Evolutionary conservation across 345 rosid genomes (phyloP).

Genomic region (Kandelia obovata): DNA sequence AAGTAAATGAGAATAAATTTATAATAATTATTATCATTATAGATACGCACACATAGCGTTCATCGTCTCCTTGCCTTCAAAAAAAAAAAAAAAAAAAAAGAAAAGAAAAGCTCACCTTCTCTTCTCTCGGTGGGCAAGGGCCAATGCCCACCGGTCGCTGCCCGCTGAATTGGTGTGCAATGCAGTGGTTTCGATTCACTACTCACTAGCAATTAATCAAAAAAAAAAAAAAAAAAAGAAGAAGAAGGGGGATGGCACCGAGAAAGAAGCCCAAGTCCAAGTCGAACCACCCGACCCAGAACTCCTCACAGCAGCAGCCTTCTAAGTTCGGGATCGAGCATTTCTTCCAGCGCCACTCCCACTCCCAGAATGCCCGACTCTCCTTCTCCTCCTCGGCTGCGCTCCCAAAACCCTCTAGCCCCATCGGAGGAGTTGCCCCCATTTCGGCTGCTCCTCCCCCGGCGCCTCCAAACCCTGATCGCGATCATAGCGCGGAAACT

Average conservation of each 20-base stretch:
- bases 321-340: constrained; percentile 17
- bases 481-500: constrained; percentile 1
- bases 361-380: background rate
- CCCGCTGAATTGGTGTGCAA: too few relatives aligned
- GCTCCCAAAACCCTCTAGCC: constrained; percentile 2
- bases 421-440: background rate
- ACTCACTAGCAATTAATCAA: too few relatives aligned
- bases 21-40: too few relatives aligned
- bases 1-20: too few relatives aligned
- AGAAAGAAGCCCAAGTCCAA: constrained; percentile 9
- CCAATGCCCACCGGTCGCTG: too few relatives aligned
- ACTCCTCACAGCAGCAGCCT: constrained; percentile 6
- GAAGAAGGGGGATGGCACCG: background rate
- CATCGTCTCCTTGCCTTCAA: too few relatives aligned
- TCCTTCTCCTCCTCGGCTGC: background rate
- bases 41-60: too few relatives aligned
- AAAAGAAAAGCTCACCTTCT: too few relatives aligned
- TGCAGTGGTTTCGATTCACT: too few relatives aligned
- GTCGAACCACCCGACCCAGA: background rate
- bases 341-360: constrained; percentile 12
- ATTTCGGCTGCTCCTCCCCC: constrained; percentile 13
- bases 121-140: too few relatives aligned
- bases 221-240: too few relatives aligned
- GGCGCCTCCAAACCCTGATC: background rate
- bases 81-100: too few relatives aligned